Evolutionary conservation across 2,329 filamentous ascomycete species (phyloP).

Genomic region (Ophiostoma populinum): DNA sequence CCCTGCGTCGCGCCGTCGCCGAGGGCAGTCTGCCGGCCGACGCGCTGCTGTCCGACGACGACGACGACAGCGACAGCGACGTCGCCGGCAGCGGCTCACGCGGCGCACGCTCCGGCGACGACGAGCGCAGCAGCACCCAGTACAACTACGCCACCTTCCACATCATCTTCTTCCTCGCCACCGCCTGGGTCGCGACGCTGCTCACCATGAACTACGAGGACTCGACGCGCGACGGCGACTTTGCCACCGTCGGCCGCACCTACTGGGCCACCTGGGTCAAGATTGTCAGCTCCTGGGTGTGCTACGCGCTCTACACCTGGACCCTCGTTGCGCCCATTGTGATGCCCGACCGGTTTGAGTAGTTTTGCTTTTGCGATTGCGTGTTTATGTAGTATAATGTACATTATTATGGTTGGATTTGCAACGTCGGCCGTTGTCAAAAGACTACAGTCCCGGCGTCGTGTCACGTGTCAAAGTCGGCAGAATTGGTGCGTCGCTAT

Average conservation of each 20-base stretch:
- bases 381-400: neutral
- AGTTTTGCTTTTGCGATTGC: neutral
- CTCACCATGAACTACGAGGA: conserved; percentile 59
- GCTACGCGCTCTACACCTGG: conserved; percentile 89
- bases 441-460: no score
- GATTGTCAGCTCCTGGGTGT: conserved; percentile 94
- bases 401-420: no score
- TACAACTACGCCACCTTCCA: conserved; percentile 97
- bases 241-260: conserved; percentile 82
- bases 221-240: conserved; percentile 48
- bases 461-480: no score
- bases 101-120: conserved; percentile 53
- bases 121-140: conserved; percentile 77
- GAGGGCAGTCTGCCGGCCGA: conserved; percentile 84
- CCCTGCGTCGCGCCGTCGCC: conserved; percentile 78
- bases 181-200: conserved; percentile 86
- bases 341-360: conserved; percentile 72
- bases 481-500: no score
- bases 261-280: conserved; percentile 99
- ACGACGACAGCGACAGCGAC: conserved; percentile 46
- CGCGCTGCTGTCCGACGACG: conserved; percentile 60
- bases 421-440: no score
- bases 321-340: conserved; percentile 74
- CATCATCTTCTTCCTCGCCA: conserved; percentile 92
- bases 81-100: conserved; percentile 46